Evolutionary conservation across 305 asterid species (phyloP).

Genomic region (Solanum hybrid): DNA sequence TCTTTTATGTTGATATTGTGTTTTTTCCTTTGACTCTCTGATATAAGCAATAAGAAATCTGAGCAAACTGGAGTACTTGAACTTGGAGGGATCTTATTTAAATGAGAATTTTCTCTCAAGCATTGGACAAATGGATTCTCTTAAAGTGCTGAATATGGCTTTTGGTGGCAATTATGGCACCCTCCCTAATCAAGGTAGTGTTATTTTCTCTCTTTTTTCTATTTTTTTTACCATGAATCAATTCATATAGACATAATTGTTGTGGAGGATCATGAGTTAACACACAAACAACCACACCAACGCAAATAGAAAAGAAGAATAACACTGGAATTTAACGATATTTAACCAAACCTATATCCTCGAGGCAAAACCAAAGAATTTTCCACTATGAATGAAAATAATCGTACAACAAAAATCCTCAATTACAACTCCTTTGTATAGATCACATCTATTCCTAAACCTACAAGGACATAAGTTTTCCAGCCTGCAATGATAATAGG

Average conservation of each 20-base stretch:
- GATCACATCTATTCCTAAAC: background rate
- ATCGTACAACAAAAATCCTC: no score
- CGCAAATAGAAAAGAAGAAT: background rate
- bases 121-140: background rate
- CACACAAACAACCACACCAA: background rate
- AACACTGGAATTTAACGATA: background rate
- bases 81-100: background rate
- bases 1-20: background rate
- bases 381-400: no score
- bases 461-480: background rate
- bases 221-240: background rate
- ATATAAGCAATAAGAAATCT: background rate
- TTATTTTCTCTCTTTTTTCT: background rate
- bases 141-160: background rate
- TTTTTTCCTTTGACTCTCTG: background rate
- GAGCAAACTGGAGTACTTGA: background rate
- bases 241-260: background rate
- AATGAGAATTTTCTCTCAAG: background rate
- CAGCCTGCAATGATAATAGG: background rate
- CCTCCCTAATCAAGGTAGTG: background rate
- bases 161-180: background rate
- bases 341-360: background rate
- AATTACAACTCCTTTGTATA: background rate
- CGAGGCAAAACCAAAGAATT: no score
- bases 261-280: background rate